Conservation (phyloP, 257 asterid genomes). For the Gardenia jasminoides region DNA sequence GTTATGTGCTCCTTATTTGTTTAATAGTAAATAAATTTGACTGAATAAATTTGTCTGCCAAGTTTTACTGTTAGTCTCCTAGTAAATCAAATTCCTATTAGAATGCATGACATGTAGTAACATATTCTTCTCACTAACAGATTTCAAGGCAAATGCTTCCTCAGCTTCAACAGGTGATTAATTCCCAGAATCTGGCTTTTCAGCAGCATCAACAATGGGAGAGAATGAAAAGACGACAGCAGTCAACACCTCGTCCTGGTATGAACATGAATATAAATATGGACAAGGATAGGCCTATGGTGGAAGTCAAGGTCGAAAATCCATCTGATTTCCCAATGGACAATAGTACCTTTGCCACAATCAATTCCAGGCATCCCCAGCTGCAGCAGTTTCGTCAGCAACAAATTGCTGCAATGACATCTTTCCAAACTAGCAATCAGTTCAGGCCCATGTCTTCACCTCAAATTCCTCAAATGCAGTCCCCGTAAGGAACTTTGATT, state of each 20-base stretch:
- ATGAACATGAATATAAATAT: conserved; percentile 46
- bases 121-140: conserved; percentile 36
- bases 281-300: conserved; percentile 80
- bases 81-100: neutral
- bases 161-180: conserved; percentile 71
- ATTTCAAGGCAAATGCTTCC: conserved; percentile 72
- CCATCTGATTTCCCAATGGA: conserved; percentile 74
- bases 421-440: conserved; percentile 58
- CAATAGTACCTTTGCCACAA: conserved; percentile 49
- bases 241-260: conserved; percentile 64
- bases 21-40: too few relatives aligned
- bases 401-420: conserved; percentile 67
- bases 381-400: conserved; percentile 59
- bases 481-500: conserved; percentile 51
- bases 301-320: conserved; percentile 88
- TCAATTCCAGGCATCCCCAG: conserved; percentile 63
- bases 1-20: neutral
- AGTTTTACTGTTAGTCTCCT: neutral
- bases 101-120: neutral
- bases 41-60: neutral
- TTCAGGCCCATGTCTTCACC: conserved; percentile 69
- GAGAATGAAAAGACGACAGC: conserved; percentile 77
- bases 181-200: conserved; percentile 54
- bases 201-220: conserved; percentile 89
- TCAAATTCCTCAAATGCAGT: conserved; percentile 76